Conservation (phyloP, 345 rosid genomes). For the Brassica nigra region DNA sequence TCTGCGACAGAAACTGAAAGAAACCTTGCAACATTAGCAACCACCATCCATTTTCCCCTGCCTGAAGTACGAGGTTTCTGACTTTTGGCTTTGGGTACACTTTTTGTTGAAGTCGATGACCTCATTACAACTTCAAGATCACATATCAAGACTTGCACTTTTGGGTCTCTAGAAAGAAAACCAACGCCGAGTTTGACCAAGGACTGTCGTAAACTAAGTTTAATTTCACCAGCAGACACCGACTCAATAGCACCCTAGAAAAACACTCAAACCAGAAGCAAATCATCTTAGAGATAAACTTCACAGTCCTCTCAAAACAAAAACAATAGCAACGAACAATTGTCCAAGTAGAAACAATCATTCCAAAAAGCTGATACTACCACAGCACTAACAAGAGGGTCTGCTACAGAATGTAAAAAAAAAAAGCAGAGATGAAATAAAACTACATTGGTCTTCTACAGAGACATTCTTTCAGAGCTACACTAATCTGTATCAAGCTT, state of each 20-base stretch:
- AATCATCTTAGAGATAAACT: conserved; percentile 12
- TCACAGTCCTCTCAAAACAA: background rate
- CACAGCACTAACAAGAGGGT: conserved; percentile 2
- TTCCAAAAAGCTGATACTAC: conserved; percentile 11
- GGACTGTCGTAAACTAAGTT: conserved; percentile 86
- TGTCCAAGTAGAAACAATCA: conserved; percentile 12
- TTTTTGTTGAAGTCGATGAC: conserved; percentile 60
- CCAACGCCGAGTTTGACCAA: conserved; percentile 93
- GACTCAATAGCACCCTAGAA: conserved; percentile 95
- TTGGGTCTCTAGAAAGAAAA: conserved; percentile 86
- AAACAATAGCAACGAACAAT: background rate
- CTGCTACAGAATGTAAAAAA: background rate
- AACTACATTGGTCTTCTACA: background rate
- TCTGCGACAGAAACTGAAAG: conserved; percentile 86
- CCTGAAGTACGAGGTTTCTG: conserved; percentile 61
- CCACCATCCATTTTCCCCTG: conserved; percentile 91
- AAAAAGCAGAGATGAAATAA: background rate
- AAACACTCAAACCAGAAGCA: conserved; percentile 33
- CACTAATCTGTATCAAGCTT: background rate
- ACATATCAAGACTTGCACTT: conserved; percentile 76
- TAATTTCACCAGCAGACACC: conserved; percentile 84
- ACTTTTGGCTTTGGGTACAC: conserved; percentile 52
- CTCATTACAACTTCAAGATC: conserved; percentile 88
- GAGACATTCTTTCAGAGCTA: background rate
- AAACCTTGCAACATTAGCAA: conserved; percentile 85